Evolutionary conservation across 305 asterid genomes (phyloP), one percentile per base, ranked within the genome.

Genomic region (Petunia hybrid): DNA sequence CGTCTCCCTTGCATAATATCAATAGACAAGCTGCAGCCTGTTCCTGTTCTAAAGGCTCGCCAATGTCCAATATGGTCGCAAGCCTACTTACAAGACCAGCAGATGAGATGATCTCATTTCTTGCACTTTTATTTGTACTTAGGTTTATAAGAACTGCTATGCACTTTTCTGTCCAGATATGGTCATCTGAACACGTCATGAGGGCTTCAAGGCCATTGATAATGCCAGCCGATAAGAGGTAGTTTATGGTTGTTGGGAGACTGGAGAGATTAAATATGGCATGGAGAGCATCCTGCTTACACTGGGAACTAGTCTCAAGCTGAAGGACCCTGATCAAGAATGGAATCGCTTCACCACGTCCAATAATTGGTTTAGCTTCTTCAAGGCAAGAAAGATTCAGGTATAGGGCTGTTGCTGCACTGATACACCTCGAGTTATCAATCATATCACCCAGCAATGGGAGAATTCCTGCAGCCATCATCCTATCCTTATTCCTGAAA

Each of bases 11-110:
- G 38, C 99, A 97, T 36, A 97, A 67, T 71, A 94, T 84, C 81
- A 97, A 84, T 80, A 97, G 95, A 80, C 98, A 93, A 1, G 98
- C 98, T 1, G 97, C 98, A 0, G 97, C 95, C 79, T 97, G 99
- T 85, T 97, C 99, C 86, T 97, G 98, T 84, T 91, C 98, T 2
- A 90, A 60, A 3, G 98, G 95, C 86, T 90, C 98, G 1, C 98
- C 98, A 0, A 84, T 76, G 63, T 97, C 99, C 46, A 97, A 86
- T 42, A 94, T 79, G 14, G 88, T 84, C 2, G 98, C 87, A 10
- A 97, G 97, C 5, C 91, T 84, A n/a, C 89, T 81, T 0, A 97
- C 79, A 41, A 97, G 89, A 6, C 92, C 91, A 0, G 93, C 90
- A 16, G 91, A 68, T 2, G 80, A 81, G 35, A 84, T 85, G 40